Base-by-base conservation (phyloP, 169 alveolate genomes). In the Cyclospora cayetanensis region DNA sequence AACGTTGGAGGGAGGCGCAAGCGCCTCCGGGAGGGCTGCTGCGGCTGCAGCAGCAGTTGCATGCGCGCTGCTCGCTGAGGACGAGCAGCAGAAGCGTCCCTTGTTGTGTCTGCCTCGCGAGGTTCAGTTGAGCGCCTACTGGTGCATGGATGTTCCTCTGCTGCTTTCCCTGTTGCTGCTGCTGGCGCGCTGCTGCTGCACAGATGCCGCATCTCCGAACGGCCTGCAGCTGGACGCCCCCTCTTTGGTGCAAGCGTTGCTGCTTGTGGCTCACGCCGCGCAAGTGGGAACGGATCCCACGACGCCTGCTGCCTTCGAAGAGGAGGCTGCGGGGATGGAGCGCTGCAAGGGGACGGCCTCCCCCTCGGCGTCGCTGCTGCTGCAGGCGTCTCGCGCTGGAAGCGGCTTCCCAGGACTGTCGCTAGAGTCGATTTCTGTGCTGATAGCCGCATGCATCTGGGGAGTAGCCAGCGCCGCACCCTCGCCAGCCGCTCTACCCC, bases 151-250 rank as follows among this genome's bases (percentile, higher is more conserved):
- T 15, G 41, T 55, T 20, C 93, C 93, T 25, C 60, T 88, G 60
- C 88, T 88, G 77, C 89, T 88, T 2, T 88, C 89, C 5, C 46
- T 88, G 42, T 87, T 88, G 52, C 92, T 88, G 77, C 92, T 88
- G 34, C 87, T 88, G 65, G 53, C 80, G 25, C 66, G 72, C 65
- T 88, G 92, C 88, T 88, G 92, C 88, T 88, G 92, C 50, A 41
- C 70, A 1, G 92, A 88, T 50, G 34, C 55, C 65, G 27, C 77
- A 35, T n/a, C 39, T 43, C 18, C 92, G 37, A 68, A 63, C 25
- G 92, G 88, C 65, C 92, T 88, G 46, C 92, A 88, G 77, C 41
- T 88, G 12, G 92, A 77, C 53, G 92, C 92, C 34, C 92, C 92
- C 39, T 35, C 66, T 20, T 68, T 88, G 65, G 92, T 68, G 88